Percentiles rank a stretch among this genome's conserved stretches.
Evolutionary conservation across 306 rosid genomes (phyloP).

Genomic region (Castanea crenata): DNA sequence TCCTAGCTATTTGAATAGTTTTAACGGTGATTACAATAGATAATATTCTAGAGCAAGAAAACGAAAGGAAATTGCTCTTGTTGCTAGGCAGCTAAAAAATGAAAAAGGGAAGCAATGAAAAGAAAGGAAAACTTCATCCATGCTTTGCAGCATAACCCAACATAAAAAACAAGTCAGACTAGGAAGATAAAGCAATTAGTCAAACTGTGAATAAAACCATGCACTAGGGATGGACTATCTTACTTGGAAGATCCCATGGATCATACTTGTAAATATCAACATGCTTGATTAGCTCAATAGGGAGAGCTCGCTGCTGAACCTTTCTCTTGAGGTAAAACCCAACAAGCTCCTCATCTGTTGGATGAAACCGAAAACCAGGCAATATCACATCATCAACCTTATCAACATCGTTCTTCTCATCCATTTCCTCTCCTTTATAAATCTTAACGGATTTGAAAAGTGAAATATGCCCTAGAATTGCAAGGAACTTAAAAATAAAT

Average conservation of each 20-base stretch:
- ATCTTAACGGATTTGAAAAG: not conserved
- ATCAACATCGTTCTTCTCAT: conserved; percentile 57
- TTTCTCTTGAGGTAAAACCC: conserved; percentile 70
- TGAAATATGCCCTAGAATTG: not conserved
- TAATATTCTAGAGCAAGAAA: too few species aligned
- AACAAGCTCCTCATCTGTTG: conserved; percentile 84
- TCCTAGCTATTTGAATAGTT: not conserved
- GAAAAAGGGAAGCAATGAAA: not conserved
- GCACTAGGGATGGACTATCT: conserved; percentile 15
- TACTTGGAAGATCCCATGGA: conserved; percentile 96
- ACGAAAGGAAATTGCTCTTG: not conserved
- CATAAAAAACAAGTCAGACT: not conserved
- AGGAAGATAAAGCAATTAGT: not conserved
- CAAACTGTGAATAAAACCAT: not conserved
- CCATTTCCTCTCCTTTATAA: conserved; percentile 42
- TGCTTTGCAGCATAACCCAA: not conserved
- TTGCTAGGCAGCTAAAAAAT: not conserved
- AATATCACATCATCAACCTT: conserved; percentile 55
- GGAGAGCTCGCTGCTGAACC: conserved; percentile 55
- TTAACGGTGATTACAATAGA: not conserved
- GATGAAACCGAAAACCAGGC: conserved; percentile 86
- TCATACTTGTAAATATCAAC: conserved; percentile 77
- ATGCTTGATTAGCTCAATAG: conserved; percentile 72
- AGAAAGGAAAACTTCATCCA: not conserved
- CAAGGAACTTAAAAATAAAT: not conserved